These are phyloP conservation scores for Chlamydomonas reinhardtii DNA, from an alignment of 163 green algal species.

Conservation along the genomic window DNA sequence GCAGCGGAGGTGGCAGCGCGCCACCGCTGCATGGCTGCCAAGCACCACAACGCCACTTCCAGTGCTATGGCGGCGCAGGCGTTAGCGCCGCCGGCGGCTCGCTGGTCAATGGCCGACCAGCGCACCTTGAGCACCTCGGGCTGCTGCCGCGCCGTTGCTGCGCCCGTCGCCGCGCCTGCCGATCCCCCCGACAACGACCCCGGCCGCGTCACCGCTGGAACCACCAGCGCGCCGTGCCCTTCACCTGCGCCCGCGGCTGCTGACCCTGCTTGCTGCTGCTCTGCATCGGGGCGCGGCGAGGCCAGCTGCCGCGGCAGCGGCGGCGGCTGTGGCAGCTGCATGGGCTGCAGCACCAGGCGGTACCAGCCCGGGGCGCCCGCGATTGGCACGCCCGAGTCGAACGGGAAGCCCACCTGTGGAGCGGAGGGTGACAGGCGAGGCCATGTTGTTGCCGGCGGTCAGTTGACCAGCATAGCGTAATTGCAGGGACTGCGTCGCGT, in stretches of 20 bases:
- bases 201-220: too few relatives aligned
- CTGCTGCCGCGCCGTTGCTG: too few relatives aligned
- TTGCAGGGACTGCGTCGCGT: too few relatives aligned
- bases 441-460: too few relatives aligned
- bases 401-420: slow-evolving; percentile 24
- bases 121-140: slow-evolving; percentile 41
- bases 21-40: slow-evolving; percentile 7
- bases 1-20: neutral
- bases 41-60: slow-evolving; percentile 39
- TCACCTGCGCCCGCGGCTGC: neutral
- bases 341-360: slow-evolving; percentile 39
- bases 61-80: slow-evolving; percentile 40
- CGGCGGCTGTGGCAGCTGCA: neutral
- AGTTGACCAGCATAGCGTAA: too few relatives aligned
- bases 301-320: neutral
- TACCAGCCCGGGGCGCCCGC: slow-evolving; percentile 19
- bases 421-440: too few relatives aligned
- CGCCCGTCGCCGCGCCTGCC: too few relatives aligned
- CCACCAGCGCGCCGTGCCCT: neutral
- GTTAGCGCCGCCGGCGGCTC: slow-evolving; percentile 18
- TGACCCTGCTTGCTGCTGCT: neutral
- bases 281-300: neutral
- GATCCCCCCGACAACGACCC: neutral
- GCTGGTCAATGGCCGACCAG: slow-evolving; percentile 34
- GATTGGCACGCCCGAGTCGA: slow-evolving; percentile 37